Evolutionary conservation across 345 rosid genomes (phyloP).

Genomic region (Physaria fendleri): DNA sequence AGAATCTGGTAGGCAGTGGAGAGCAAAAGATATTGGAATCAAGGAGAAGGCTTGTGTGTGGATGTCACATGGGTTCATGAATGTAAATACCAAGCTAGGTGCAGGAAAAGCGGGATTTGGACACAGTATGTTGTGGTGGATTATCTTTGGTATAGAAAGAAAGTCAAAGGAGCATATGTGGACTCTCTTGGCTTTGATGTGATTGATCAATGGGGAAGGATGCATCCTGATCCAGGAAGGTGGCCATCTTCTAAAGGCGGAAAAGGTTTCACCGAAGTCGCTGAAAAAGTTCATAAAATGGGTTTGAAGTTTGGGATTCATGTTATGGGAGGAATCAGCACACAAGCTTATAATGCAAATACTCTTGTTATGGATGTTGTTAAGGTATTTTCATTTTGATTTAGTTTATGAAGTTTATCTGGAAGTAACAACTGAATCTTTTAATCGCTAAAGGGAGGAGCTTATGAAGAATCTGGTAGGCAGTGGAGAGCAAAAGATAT

Average conservation of each 20-base stretch:
- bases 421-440: neutral
- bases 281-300: constrained; percentile 66
- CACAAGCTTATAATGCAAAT: constrained; percentile 80
- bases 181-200: constrained; percentile 86
- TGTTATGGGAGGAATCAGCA: constrained; percentile 89
- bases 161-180: constrained; percentile 60
- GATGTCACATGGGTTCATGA: constrained; percentile 93
- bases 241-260: constrained; percentile 93
- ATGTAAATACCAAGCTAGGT: constrained; percentile 59
- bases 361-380: constrained; percentile 54
- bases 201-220: constrained; percentile 91
- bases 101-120: constrained; percentile 57
- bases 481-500: constrained; percentile 75
- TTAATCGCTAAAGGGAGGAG: constrained; percentile 46
- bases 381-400: constrained; percentile 35
- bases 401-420: neutral
- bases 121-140: constrained; percentile 87
- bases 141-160: constrained; percentile 90
- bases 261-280: constrained; percentile 74
- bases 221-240: constrained; percentile 68
- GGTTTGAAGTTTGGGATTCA: constrained; percentile 96
- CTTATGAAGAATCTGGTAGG: constrained; percentile 50
- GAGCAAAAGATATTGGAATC: constrained; percentile 70
- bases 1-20: constrained; percentile 58
- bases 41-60: constrained; percentile 83